phyloP scores from a whole-genome alignment of 495 filamentous ascomycete species.

The Ramalina intermedia region DNA sequence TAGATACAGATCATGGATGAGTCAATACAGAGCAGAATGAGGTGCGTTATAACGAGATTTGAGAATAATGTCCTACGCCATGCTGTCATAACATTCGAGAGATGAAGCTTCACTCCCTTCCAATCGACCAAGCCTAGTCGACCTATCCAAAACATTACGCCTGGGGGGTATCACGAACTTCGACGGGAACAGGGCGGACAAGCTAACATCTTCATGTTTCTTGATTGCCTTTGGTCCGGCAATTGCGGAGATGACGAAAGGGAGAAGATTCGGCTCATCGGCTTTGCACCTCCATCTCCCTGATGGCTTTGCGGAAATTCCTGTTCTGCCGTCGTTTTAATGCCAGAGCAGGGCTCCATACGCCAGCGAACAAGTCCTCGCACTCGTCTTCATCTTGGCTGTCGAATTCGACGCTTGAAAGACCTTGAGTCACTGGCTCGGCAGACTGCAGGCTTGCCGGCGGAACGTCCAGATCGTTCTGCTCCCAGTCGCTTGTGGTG shows the following conservation, averaged over 20 bases:
- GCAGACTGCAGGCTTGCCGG: conserved; percentile 1
- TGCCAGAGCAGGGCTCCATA: conserved; percentile 64
- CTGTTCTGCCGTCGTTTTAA: conserved; percentile 46
- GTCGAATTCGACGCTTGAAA: conserved; percentile 56
- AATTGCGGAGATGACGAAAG: neutral
- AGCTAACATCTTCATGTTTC: no score
- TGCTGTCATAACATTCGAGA: neutral
- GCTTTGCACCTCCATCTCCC: neutral
- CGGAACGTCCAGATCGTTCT: conserved; percentile 15
- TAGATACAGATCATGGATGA: neutral
- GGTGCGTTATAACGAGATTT: neutral
- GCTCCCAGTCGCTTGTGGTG: conserved; percentile 54
- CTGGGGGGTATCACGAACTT: no score
- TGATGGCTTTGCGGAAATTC: conserved; percentile 19
- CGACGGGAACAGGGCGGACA: no score
- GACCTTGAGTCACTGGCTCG: neutral
- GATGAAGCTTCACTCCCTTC: no score
- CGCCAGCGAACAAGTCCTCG: conserved; percentile 78
- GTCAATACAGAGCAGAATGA: neutral
- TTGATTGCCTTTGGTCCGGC: neutral
- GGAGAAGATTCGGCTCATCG: neutral
- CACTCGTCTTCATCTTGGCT: conserved; percentile 89
- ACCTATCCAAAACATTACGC: no score
- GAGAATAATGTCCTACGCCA: neutral
- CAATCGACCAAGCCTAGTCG: no score